Conservation (phyloP, 495 filamentous ascomycete species). For the Venustampulla echinocandica region DNA sequence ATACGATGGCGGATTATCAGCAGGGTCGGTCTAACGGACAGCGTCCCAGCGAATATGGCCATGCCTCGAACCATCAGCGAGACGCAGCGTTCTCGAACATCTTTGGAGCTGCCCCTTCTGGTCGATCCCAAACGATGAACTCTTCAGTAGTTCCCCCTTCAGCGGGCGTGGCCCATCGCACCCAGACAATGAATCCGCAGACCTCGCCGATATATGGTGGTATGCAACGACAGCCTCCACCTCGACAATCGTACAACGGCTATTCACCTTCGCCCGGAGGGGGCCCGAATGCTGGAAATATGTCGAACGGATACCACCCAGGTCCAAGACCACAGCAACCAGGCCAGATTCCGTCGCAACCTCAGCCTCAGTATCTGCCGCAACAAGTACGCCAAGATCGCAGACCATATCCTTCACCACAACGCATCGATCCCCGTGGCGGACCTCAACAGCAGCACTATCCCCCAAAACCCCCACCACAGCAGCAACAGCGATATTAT, state of each 20-base stretch:
- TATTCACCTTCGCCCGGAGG: slow-evolving; percentile 25
- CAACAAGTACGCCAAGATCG: slow-evolving; percentile 47
- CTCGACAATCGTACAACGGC: slow-evolving; percentile 29
- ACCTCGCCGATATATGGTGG: slow-evolving; percentile 9
- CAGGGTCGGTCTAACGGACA: slow-evolving; percentile 62
- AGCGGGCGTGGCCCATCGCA: slow-evolving; percentile 33
- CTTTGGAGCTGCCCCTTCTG: slow-evolving; percentile 81
- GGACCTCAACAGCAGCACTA: slow-evolving; percentile 45
- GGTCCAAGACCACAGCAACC: slow-evolving; percentile 38
- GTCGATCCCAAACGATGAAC: slow-evolving; percentile 80
- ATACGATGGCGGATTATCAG: slow-evolving; percentile 79
- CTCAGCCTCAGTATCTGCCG: slow-evolving; percentile 54
- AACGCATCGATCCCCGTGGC: slow-evolving; percentile 58
- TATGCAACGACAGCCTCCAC: slow-evolving; percentile 22
- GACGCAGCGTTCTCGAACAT: slow-evolving; percentile 96
- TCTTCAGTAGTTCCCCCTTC: slow-evolving; percentile 49
- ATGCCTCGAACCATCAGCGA: slow-evolving; percentile 65
- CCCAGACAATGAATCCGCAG: slow-evolving; percentile 24
- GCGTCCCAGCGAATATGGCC: slow-evolving; percentile 52
- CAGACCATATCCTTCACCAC: slow-evolving; percentile 56
- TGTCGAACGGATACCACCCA: slow-evolving; percentile 48
- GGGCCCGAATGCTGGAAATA: slow-evolving; percentile 32
- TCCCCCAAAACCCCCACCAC: slow-evolving; percentile 48
- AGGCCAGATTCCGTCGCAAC: slow-evolving; percentile 40
- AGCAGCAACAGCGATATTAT: slow-evolving; percentile 43